These are phyloP conservation scores for Tricholoma bakamatsutake DNA, from an alignment of 768 basidiomycete species.

Conservation along the genomic window DNA sequence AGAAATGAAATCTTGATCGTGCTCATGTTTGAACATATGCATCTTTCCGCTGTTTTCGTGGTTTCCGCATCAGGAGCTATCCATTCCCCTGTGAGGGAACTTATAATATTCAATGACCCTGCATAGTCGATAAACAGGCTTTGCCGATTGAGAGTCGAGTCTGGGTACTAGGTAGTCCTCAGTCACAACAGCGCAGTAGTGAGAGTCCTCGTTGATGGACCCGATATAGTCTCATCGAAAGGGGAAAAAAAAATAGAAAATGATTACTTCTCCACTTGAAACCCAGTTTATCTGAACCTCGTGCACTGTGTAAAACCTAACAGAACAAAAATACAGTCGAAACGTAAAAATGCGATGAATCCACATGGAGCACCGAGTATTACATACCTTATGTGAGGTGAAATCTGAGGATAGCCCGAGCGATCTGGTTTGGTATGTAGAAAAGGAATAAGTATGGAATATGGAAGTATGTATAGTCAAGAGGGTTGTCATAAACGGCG, in stretches of 20 bases:
- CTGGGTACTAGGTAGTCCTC: background rate
- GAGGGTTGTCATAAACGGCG: background rate
- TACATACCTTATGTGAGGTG: background rate
- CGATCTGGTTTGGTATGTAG: background rate
- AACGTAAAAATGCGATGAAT: background rate
- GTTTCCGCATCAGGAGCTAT: background rate
- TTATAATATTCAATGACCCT: background rate
- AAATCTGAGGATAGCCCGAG: constrained; percentile 5
- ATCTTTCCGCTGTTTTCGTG: background rate
- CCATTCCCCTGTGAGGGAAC: background rate
- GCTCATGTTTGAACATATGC: background rate
- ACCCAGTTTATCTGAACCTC: background rate
- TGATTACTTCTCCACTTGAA: background rate
- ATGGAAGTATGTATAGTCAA: background rate
- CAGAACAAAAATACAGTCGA: background rate
- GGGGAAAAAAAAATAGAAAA: background rate
- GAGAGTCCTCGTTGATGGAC: background rate
- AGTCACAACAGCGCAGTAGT: background rate
- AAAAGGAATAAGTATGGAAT: background rate
- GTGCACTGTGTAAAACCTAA: background rate
- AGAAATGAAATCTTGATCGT: background rate
- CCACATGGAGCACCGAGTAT: background rate
- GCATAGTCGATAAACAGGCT: background rate
- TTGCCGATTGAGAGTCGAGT: background rate
- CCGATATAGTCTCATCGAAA: background rate